Evolutionary conservation across 768 basidiomycete genomes (phyloP), one percentile per base, ranked within the genome.

Genomic region (Pleurotus djamor): DNA sequence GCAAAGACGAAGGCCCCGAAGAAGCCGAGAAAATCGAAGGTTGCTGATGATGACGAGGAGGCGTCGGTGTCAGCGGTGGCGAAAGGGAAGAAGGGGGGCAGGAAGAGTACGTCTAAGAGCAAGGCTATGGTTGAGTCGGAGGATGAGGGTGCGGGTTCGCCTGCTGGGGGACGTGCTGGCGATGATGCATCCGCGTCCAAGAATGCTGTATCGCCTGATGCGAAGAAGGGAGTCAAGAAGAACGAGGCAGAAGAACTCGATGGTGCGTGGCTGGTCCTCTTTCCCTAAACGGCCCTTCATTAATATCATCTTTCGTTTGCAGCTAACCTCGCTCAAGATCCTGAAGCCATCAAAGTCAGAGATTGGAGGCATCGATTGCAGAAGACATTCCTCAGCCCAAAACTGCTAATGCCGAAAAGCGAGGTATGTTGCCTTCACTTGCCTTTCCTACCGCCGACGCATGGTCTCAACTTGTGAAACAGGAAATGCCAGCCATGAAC

Each of bases 341-440:
- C 93, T 1, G 79, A 80, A 55, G 83, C 83, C 34, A 52, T 72
- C 32, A 76, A 88, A 71, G 93, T 96, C 65, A 87, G 91, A 68
- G 90, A 92, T 59, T 96, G 95, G 94, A 81, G 96, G 64, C 94
- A 96, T 71, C 90, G 86, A 71, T 81, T 97, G 2, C 95, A 98
- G 74, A 91, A 94, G 71, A 90, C 85, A 0, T 90, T 94, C 76
- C 69, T 96, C 55, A 85, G 86, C 64, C 82, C 75, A 63, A 88
- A 88, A 72, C 21, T 28, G 1, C 74, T 75, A 5, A 62, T 78
- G 6, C 88, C 91, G 4, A 87, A 84, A 65, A 82, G 83, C 8
- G 86, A 87, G 63, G 90, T 92, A 64, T 56, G 80, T 74, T 21
- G 5, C 21, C 56, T 56, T 57, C 33, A 48, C 34, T 21, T 38